These are phyloP conservation scores for Penicillium fimorum DNA, from an alignment of 495 filamentous ascomycete genomes.

Conservation along the genomic window DNA sequence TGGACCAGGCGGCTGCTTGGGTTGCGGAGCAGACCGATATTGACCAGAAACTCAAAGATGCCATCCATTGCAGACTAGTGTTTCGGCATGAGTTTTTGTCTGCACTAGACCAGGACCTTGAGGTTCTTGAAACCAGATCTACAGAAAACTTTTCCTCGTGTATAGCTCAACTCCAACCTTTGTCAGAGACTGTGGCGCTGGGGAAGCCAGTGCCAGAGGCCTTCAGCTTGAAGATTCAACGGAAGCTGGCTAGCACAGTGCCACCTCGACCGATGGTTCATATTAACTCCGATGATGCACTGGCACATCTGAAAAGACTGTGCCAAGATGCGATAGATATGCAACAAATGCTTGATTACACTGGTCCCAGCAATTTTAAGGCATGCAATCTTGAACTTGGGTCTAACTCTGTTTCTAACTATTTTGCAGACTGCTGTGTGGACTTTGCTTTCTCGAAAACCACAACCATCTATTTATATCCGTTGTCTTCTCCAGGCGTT, in stretches of 20 bases:
- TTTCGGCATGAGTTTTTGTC: conserved; percentile 63
- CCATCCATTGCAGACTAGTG: conserved; percentile 60
- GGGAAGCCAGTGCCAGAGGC: conserved; percentile 68
- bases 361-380: conserved; percentile 63
- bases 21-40: conserved; percentile 51
- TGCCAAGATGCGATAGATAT: conserved; percentile 71
- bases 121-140: conserved; percentile 39
- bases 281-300: conserved; percentile 68
- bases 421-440: conserved; percentile 56
- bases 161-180: conserved; percentile 42
- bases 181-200: conserved; percentile 58
- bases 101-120: conserved; percentile 47
- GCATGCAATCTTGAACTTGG: conserved; percentile 23
- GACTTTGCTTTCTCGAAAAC: conserved; percentile 72
- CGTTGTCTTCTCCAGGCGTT: conserved; percentile 76
- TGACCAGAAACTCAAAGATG: conserved; percentile 51
- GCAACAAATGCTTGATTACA: conserved; percentile 64
- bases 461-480: conserved; percentile 80
- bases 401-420: conserved; percentile 6
- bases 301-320: conserved; percentile 64
- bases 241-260: conserved; percentile 84
- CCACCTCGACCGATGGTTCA: conserved; percentile 88
- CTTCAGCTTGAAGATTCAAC: conserved; percentile 88
- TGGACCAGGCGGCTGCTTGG: conserved; percentile 58
- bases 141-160: conserved; percentile 43